Evolutionary conservation across 768 basidiomycete genomes (phyloP).

Genomic region (Pleurotus citrinopileatus): DNA sequence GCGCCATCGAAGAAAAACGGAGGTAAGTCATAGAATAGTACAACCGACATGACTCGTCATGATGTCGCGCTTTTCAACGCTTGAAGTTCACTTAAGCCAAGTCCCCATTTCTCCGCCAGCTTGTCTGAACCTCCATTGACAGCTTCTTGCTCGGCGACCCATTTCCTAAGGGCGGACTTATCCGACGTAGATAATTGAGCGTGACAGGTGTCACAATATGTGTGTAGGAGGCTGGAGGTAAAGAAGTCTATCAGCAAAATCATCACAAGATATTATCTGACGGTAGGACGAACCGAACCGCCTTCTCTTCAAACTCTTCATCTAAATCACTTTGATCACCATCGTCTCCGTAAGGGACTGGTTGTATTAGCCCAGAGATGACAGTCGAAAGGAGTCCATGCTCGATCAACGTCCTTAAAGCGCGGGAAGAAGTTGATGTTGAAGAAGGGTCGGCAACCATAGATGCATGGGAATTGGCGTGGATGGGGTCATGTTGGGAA

Average conservation of each 20-base stretch:
- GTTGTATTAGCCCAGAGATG: conserved; percentile 48
- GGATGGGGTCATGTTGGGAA: conserved; percentile 35
- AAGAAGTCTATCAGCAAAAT: background rate
- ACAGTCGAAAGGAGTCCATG: conserved; percentile 47
- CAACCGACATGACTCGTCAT: background rate
- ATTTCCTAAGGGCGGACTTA: conserved; percentile 23
- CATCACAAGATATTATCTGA: background rate
- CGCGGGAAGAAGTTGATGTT: conserved; percentile 44
- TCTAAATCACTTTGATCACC: conserved; percentile 61
- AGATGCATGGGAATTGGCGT: conserved; percentile 72
- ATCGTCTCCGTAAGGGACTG: conserved; percentile 64
- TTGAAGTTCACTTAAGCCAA: conserved; percentile 24
- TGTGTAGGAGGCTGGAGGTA: conserved; percentile 43
- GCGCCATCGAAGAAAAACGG: no score
- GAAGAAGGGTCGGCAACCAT: conserved; percentile 55
- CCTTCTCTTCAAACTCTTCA: conserved; percentile 63
- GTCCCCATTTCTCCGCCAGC: conserved; percentile 25
- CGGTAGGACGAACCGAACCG: conserved; percentile 41
- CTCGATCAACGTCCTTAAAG: conserved; percentile 46
- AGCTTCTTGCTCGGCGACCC: conserved; percentile 24
- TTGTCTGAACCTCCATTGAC: conserved; percentile 15
- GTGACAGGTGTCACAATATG: conserved; percentile 42
- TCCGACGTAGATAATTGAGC: conserved; percentile 26
- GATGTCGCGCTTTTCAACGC: conserved; percentile 13
- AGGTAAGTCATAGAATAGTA: no score